Evolutionary conservation across 176 grass and related monocot species (phyloP).

Genomic region (Rhipidocladum racemiflorum): DNA sequence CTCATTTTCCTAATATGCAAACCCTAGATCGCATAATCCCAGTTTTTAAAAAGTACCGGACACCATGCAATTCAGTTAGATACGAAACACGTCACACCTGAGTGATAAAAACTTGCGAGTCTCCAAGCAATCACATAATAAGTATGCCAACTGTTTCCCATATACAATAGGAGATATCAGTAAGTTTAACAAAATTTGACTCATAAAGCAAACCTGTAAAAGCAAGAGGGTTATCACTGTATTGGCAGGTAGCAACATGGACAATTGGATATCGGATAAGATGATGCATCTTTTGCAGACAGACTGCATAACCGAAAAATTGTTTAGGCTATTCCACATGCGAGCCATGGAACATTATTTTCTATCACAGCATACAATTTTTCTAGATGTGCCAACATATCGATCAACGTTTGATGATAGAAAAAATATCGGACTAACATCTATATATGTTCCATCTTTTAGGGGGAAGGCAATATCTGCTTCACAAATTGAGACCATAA

Average conservation of each 20-base stretch:
- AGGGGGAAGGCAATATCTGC: no score
- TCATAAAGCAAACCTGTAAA: not conserved
- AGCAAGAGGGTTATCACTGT: not conserved
- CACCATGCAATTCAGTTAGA: slow-evolving; percentile 23
- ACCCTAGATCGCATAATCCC: slow-evolving; percentile 50
- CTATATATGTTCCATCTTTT: no score
- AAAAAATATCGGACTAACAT: no score
- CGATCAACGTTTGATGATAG: not conserved
- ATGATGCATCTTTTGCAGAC: not conserved
- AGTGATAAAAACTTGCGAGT: not conserved
- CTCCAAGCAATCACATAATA: slow-evolving; percentile 3
- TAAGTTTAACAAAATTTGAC: no score
- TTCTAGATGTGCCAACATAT: not conserved
- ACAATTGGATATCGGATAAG: not conserved
- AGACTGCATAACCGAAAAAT: not conserved
- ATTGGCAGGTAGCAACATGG: not conserved
- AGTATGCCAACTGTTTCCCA: no score
- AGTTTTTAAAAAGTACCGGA: slow-evolving; percentile 33
- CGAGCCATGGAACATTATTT: not conserved
- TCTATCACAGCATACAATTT: not conserved
- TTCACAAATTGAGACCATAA: no score
- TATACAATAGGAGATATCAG: no score
- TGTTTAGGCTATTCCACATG: not conserved
- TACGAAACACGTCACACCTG: not conserved
- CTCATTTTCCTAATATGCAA: slow-evolving; percentile 46